These are phyloP conservation scores for Neurospora sublineolata DNA, from an alignment of 495 filamentous ascomycete species.

Conservation along the genomic window DNA sequence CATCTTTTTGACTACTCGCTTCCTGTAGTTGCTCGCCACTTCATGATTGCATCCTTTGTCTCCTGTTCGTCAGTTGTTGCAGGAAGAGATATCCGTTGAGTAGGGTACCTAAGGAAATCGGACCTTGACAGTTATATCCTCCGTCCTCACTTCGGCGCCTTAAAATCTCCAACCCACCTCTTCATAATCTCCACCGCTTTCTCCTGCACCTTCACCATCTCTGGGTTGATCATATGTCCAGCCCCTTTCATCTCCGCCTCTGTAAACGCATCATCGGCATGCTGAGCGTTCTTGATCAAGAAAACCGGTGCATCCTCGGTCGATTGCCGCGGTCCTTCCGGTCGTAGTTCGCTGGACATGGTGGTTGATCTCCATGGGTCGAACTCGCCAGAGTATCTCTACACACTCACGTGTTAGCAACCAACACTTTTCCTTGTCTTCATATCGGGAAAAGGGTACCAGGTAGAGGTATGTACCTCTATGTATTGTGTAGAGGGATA, in stretches of 20 bases:
- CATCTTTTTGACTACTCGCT: no score
- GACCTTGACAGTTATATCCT: neutral
- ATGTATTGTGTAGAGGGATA: neutral
- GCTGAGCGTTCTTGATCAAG: constrained; percentile 44
- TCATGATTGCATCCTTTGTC: neutral
- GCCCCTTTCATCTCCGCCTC: constrained; percentile 23
- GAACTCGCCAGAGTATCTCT: constrained; percentile 34
- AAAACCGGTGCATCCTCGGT: constrained; percentile 35
- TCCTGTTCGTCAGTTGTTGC: neutral
- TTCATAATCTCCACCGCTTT: constrained; percentile 25
- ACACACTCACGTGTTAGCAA: neutral
- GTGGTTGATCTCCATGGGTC: constrained; percentile 49
- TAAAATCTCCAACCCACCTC: constrained; percentile 37
- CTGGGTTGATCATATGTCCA: constrained; percentile 24
- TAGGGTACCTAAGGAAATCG: neutral
- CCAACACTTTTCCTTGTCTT: neutral
- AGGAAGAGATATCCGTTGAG: neutral
- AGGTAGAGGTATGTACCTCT: no score
- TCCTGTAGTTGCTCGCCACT: neutral
- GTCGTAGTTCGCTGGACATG: constrained; percentile 41
- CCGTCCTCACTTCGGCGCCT: constrained; percentile 1
- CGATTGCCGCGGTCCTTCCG: constrained; percentile 41
- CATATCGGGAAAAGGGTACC: neutral
- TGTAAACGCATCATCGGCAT: constrained; percentile 39
- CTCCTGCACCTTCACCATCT: constrained; percentile 29